Evolutionary conservation across 148 eudicot genomes (phyloP).

Genomic region (Fallopia convolvulus): DNA sequence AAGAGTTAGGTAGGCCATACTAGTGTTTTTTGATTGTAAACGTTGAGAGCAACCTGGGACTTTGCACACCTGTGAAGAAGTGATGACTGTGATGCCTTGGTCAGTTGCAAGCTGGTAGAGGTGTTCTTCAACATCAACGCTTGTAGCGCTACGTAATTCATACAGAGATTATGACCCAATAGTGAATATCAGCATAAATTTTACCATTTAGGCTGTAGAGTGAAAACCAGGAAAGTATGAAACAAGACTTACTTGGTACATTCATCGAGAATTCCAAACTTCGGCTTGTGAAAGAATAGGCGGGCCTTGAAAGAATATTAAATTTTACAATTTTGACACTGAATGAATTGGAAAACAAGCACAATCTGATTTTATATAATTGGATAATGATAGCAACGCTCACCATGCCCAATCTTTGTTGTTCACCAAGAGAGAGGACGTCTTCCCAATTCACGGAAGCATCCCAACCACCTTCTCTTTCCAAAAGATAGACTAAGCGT

Average conservation of each 20-base stretch:
- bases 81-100: constrained; percentile 72
- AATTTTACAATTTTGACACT: constrained; percentile 15
- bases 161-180: constrained; percentile 5
- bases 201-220: neutral
- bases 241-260: constrained; percentile 74
- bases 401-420: constrained; percentile 96
- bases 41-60: neutral
- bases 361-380: neutral
- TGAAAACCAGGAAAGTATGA: neutral
- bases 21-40: neutral
- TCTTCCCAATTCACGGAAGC: constrained; percentile 86
- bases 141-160: constrained; percentile 66
- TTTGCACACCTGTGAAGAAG: constrained; percentile 78
- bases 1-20: neutral
- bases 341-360: neutral
- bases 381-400: constrained; percentile 16
- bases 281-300: constrained; percentile 95
- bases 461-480: constrained; percentile 90
- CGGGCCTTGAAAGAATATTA: constrained; percentile 59
- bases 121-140: constrained; percentile 97
- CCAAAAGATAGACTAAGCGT: constrained; percentile 63
- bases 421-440: constrained; percentile 90
- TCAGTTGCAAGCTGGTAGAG: constrained; percentile 71
- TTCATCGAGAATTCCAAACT: constrained; percentile 86
- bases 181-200: neutral